phyloP scores from a whole-genome alignment of 768 basidiomycete species.

The Xerocomellus chrysenteron region DNA sequence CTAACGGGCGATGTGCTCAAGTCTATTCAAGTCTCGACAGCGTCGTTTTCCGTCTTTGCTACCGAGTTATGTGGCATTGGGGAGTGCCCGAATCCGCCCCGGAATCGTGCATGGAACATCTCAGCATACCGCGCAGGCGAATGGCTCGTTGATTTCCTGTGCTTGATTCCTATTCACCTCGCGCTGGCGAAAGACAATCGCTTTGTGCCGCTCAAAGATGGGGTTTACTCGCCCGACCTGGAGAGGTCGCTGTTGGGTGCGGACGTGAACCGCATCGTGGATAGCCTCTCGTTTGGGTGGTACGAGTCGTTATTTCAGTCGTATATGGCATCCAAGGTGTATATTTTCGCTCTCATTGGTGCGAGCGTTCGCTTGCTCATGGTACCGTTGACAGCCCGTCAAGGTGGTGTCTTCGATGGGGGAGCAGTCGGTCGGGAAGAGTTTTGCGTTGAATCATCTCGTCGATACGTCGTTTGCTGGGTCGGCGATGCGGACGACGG shows the following conservation, averaged over 20 bases:
- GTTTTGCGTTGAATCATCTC: slow-evolving; percentile 57
- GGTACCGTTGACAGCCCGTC: slow-evolving; percentile 43
- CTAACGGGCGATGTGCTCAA: slow-evolving; percentile 47
- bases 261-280: slow-evolving; percentile 54
- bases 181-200: slow-evolving; percentile 59
- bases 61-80: slow-evolving; percentile 5
- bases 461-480: slow-evolving; percentile 66
- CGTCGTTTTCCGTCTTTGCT: slow-evolving; percentile 30
- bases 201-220: slow-evolving; percentile 61
- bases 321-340: slow-evolving; percentile 56
- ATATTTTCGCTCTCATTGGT: not conserved
- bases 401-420: slow-evolving; percentile 69
- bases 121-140: slow-evolving; percentile 52
- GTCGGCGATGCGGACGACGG: slow-evolving; percentile 64
- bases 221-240: slow-evolving; percentile 47
- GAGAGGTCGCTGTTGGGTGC: slow-evolving; percentile 59
- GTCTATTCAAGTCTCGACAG: slow-evolving; percentile 35
- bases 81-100: not conserved
- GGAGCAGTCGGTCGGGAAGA: slow-evolving; percentile 66
- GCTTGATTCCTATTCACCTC: slow-evolving; percentile 64
- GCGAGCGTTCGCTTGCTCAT: not conserved
- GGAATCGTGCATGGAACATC: slow-evolving; percentile 22
- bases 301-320: slow-evolving; percentile 64
- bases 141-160: slow-evolving; percentile 61
- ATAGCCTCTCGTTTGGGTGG: slow-evolving; percentile 59